Conservation (phyloP, 1,284 basidiomycete genomes). For the Trametes polyzona region DNA sequence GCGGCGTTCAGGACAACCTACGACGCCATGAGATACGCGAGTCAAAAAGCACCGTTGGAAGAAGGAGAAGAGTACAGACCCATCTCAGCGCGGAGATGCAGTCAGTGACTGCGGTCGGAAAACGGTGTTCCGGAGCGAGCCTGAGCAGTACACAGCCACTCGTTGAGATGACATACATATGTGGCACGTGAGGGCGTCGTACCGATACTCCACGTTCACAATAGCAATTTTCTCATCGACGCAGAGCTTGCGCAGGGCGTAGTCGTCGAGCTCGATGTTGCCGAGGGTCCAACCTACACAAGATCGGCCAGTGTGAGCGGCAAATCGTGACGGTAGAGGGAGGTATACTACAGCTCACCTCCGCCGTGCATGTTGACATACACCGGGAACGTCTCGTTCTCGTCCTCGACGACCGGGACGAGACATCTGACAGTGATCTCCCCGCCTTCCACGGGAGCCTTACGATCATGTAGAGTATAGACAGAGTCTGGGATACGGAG, state of each 20-base stretch:
- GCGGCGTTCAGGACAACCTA: constrained; percentile 9
- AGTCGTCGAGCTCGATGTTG: constrained; percentile 18
- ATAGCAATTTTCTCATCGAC: constrained; percentile 7
- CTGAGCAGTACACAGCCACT: constrained; percentile 12
- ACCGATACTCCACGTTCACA: constrained; percentile 21
- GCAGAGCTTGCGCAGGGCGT: constrained; percentile 3
- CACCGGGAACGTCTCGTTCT: constrained; percentile 14
- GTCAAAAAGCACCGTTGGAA: not conserved
- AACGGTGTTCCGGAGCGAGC: constrained; percentile 44
- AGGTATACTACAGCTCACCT: no score
- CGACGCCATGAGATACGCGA: not conserved
- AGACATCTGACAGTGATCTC: not conserved
- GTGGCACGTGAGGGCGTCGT: no score
- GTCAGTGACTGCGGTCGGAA: constrained; percentile 43
- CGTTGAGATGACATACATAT: not conserved
- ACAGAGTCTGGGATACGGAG: not conserved
- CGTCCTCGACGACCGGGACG: not conserved
- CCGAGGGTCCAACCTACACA: constrained; percentile 16
- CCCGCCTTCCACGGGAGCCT: constrained; percentile 1
- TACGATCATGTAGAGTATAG: not conserved
- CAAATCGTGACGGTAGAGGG: no score
- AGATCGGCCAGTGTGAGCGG: no score
- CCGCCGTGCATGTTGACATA: constrained; percentile 25
- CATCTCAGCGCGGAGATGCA: constrained; percentile 40
- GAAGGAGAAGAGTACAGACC: constrained; percentile 17